phyloP scores from a whole-genome alignment of 1,284 basidiomycete species.

The Cryptococcus sp. region DNA sequence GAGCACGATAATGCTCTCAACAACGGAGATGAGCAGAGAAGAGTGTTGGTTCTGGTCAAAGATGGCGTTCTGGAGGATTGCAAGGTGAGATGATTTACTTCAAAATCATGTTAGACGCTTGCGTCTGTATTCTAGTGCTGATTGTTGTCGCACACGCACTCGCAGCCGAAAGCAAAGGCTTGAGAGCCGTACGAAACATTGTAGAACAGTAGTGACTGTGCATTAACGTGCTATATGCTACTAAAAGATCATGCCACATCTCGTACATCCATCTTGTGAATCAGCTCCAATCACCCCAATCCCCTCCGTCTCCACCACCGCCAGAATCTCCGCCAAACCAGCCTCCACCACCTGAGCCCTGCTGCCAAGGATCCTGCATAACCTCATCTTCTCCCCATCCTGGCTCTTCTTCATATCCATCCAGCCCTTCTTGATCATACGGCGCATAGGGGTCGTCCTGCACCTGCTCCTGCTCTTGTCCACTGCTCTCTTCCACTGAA shows the following conservation, averaged over 20 bases:
- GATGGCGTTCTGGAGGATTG: slow-evolving; percentile 55
- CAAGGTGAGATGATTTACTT: slow-evolving; percentile 34
- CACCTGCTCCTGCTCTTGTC: slow-evolving; percentile 12
- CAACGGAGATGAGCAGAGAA: slow-evolving; percentile 39
- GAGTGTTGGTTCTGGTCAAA: slow-evolving; percentile 48
- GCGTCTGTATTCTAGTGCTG: background rate
- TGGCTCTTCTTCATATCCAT: slow-evolving; percentile 24
- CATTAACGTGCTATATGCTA: background rate
- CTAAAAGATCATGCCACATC: background rate
- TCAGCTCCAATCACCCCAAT: slow-evolving; percentile 37
- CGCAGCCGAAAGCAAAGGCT: slow-evolving; percentile 39
- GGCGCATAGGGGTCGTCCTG: slow-evolving; percentile 5
- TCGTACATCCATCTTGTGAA: background rate
- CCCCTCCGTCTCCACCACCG: slow-evolving; percentile 27
- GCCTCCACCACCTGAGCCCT: slow-evolving; percentile 22
- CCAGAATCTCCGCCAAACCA: slow-evolving; percentile 29
- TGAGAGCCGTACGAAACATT: slow-evolving; percentile 9
- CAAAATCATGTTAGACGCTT: no score
- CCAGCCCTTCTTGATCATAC: slow-evolving; percentile 12
- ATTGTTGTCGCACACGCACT: background rate
- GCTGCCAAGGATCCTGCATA: slow-evolving; percentile 42
- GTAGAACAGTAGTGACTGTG: background rate
- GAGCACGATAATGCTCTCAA: slow-evolving; percentile 77
- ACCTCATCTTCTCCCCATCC: slow-evolving; percentile 32
- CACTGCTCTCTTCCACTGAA: slow-evolving; percentile 4